phyloP scores from a whole-genome alignment of 148 eudicot species.

The Gaultheria prostrata region DNA sequence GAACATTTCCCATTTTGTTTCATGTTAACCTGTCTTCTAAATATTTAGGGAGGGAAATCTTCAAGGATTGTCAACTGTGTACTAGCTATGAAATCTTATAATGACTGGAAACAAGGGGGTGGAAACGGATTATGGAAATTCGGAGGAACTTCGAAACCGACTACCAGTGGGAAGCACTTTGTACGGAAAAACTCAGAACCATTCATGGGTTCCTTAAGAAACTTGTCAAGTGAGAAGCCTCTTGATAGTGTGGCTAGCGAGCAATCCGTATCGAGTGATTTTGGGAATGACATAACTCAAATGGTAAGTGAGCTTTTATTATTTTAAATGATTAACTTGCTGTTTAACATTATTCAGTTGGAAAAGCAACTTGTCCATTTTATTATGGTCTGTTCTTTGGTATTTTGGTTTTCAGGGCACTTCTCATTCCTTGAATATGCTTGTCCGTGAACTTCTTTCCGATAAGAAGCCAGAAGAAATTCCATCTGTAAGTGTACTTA shows the following conservation, averaged over 20 bases:
- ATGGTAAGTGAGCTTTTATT: slow-evolving; percentile 39
- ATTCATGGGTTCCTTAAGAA: slow-evolving; percentile 54
- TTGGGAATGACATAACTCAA: slow-evolving; percentile 46
- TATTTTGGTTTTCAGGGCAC: slow-evolving; percentile 39
- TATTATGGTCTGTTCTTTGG: background rate
- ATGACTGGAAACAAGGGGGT: slow-evolving; percentile 74
- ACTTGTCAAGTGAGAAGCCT: slow-evolving; percentile 51
- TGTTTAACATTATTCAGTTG: background rate
- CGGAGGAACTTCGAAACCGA: slow-evolving; percentile 48
- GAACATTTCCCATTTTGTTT: background rate
- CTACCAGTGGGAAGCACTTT: slow-evolving; percentile 42
- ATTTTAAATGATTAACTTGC: slow-evolving; percentile 3
- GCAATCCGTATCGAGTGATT: slow-evolving; percentile 28
- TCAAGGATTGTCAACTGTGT: slow-evolving; percentile 79
- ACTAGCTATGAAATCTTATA: slow-evolving; percentile 63
- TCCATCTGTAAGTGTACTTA: slow-evolving; percentile 57
- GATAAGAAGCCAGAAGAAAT: slow-evolving; percentile 81
- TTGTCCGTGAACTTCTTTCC: slow-evolving; percentile 64
- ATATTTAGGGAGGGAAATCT: slow-evolving; percentile 76
- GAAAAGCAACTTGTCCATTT: background rate
- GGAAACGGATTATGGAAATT: slow-evolving; percentile 62
- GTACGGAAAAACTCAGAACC: slow-evolving; percentile 71
- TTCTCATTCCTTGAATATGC: slow-evolving; percentile 45
- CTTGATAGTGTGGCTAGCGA: slow-evolving; percentile 38
- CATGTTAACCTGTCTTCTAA: background rate